Evolutionary conservation across 371 early-diverging fungal species (phyloP), one percentile per base, ranked within the genome.

Genomic region (Nosema muscidifuracis): DNA sequence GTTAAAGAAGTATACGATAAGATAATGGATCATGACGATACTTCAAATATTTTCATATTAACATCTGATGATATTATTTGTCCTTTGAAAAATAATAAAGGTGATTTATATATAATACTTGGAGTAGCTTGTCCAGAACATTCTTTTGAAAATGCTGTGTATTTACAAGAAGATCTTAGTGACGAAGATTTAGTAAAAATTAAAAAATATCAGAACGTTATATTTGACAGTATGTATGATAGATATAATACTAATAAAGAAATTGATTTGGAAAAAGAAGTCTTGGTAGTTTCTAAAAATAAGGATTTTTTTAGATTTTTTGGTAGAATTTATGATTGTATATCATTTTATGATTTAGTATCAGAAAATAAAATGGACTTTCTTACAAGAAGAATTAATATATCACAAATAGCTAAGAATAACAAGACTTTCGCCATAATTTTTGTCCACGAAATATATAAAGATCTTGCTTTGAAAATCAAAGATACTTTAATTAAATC

Each of bases 381-480:
- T 51, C 38, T 74, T 18, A 20, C 55, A 26, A 47, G 58, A 7
- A 50, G 67, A 34, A 61, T 56, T n/a, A 67, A 56, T 56, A 47
- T 51, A 51, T 34, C 56, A 74, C 36, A 61, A 62, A 67, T 15
- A 30, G 28, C 62, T 22, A 56, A 63, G 31, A 44, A 51, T 24
- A 69, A 68, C 16, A 73, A 38, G 28, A 44, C 76, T 26, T 65
- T 76, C 53, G 79, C 66, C 16, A 73, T 79, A 28, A 44, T 75
- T 53, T 79, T 72, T 63, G 72, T 77, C 20, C 47, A 57, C 18
- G 60, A 38, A 24, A 50, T 16, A 13, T 76, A 67, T 28, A 47
- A 57, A 38, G 34, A 65, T 50, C 30, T 67, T 26, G 79, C 68
- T 13, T 42, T 60, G 34, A 33, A 63, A 36, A 50, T 77, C 1